A percentile compares a stretch with the other conserved stretches of the same genome.
phyloP scores from a whole-genome alignment of 495 filamentous ascomycete species.

The Aspergillus kassunensis region DNA sequence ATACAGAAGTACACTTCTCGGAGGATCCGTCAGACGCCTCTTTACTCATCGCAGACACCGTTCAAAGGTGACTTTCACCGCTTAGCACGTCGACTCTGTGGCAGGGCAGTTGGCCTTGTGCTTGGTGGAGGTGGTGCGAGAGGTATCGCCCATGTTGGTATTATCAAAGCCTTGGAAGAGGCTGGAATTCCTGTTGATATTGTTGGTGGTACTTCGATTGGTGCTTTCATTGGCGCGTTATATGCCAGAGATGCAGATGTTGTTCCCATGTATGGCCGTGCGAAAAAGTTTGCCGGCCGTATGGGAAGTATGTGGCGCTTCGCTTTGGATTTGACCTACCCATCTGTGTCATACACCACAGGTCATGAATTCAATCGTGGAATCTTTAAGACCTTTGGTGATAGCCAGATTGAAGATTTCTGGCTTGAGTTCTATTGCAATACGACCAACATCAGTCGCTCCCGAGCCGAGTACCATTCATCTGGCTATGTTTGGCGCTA shows the following conservation, averaged over 20 bases:
- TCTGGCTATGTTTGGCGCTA: slow-evolving; percentile 97
- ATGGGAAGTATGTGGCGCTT: slow-evolving; percentile 99
- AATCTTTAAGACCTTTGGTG: slow-evolving; percentile 97
- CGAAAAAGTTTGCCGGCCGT: slow-evolving; percentile 93
- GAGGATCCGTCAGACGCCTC: slow-evolving; percentile 75
- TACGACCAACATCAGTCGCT: slow-evolving; percentile 94
- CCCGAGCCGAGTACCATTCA: slow-evolving; percentile 83
- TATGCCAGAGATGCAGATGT: slow-evolving; percentile 96
- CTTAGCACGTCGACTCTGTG: slow-evolving; percentile 83
- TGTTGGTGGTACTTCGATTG: slow-evolving; percentile 93
- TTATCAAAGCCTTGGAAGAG: slow-evolving; percentile 93
- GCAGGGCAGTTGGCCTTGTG: slow-evolving; percentile 90
- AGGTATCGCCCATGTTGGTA: slow-evolving; percentile 85
- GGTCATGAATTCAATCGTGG: slow-evolving; percentile 99
- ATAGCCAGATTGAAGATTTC: slow-evolving; percentile 96
- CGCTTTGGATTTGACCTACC: slow-evolving; percentile 91
- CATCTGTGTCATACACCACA: slow-evolving; percentile 90
- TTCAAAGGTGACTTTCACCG: slow-evolving; percentile 98
- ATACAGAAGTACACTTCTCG: slow-evolving; percentile 96
- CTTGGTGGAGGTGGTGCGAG: slow-evolving; percentile 90
- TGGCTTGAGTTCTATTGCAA: slow-evolving; percentile 99
- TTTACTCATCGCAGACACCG: slow-evolving; percentile 85
- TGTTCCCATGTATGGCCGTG: slow-evolving; percentile 91
- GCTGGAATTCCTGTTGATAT: slow-evolving; percentile 96
- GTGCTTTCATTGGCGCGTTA: slow-evolving; percentile 92